These are phyloP conservation scores for Ilyonectria robusta DNA, from an alignment of 2,329 filamentous ascomycete species.

Conservation along the genomic window DNA sequence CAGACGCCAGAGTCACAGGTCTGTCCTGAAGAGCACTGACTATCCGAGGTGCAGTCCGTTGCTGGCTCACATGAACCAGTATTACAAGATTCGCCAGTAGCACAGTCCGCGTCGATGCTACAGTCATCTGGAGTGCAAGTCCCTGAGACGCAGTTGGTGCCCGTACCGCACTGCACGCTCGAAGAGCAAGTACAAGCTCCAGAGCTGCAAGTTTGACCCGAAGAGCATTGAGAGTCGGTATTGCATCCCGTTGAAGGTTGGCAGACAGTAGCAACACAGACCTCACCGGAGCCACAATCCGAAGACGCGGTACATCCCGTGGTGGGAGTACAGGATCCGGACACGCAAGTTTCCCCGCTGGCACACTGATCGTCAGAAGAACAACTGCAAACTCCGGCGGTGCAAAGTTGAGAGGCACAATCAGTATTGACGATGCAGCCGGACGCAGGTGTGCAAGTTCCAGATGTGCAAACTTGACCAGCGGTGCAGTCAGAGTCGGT, in stretches of 20 bases:
- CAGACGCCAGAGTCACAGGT: background rate
- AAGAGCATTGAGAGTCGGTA: background rate
- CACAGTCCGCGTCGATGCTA: background rate
- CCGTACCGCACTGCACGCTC: background rate
- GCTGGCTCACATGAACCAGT: background rate
- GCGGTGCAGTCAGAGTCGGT: background rate
- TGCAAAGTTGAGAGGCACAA: background rate
- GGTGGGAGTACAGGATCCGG: too few species aligned
- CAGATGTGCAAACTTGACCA: background rate
- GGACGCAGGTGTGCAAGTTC: background rate
- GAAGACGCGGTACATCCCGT: too few species aligned
- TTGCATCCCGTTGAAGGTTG: too few species aligned
- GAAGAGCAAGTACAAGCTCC: background rate
- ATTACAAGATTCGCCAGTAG: background rate
- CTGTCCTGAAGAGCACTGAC: background rate
- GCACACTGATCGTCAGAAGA: background rate
- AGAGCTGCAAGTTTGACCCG: slow-evolving; percentile 6
- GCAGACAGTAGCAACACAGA: too few species aligned
- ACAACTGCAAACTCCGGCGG: background rate
- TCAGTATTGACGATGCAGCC: background rate
- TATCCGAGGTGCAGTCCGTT: slow-evolving; percentile 3
- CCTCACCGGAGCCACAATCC: too few species aligned
- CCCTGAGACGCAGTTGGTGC: too few species aligned
- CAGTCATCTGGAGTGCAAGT: background rate
- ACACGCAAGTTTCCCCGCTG: too few species aligned